Percentiles rank a stretch among this genome's conserved stretches.
phyloP scores from a whole-genome alignment of 176 grass and related monocot species.

The Eleusine indica region DNA sequence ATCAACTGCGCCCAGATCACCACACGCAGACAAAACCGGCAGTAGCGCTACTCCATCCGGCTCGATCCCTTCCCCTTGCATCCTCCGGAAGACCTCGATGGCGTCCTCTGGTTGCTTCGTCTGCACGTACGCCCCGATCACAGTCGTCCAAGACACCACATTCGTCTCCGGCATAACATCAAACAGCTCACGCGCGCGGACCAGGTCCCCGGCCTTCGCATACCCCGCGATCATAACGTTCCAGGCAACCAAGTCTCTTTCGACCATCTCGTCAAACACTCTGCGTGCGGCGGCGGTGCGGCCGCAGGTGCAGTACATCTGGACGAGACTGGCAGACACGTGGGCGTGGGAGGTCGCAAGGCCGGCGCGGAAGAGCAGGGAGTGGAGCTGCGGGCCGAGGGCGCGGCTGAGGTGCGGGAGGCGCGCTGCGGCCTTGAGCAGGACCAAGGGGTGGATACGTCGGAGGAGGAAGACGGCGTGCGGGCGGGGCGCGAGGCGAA shows the following conservation, averaged over 20 bases:
- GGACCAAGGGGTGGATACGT: constrained; percentile 17
- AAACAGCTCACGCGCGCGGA: constrained; percentile 48
- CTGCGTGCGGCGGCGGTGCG: constrained; percentile 33
- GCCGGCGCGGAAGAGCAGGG: constrained; percentile 43
- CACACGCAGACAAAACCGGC: constrained; percentile 64
- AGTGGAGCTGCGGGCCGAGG: constrained; percentile 54
- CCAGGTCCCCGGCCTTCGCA: constrained; percentile 53
- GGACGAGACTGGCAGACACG: constrained; percentile 56
- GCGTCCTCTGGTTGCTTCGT: constrained; percentile 61
- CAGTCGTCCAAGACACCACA: constrained; percentile 64
- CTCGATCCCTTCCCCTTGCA: constrained; percentile 68
- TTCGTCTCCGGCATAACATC: constrained; percentile 68
- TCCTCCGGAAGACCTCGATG: constrained; percentile 62
- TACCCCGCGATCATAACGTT: constrained; percentile 65
- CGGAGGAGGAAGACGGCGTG: constrained; percentile 36
- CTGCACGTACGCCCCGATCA: constrained; percentile 60
- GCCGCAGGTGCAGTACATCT: constrained; percentile 53
- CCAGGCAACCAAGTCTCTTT: constrained; percentile 62
- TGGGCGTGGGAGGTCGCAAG: constrained; percentile 38
- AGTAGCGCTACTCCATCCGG: constrained; percentile 69
- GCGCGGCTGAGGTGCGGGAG: constrained; percentile 12
- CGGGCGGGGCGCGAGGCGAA: constrained; percentile 37
- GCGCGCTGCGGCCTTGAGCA: constrained; percentile 33
- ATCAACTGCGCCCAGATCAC: constrained; percentile 69
- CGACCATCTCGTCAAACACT: constrained; percentile 61